Conservation (phyloP, 2,329 filamentous ascomycete species). For the Alternaria dauci region DNA sequence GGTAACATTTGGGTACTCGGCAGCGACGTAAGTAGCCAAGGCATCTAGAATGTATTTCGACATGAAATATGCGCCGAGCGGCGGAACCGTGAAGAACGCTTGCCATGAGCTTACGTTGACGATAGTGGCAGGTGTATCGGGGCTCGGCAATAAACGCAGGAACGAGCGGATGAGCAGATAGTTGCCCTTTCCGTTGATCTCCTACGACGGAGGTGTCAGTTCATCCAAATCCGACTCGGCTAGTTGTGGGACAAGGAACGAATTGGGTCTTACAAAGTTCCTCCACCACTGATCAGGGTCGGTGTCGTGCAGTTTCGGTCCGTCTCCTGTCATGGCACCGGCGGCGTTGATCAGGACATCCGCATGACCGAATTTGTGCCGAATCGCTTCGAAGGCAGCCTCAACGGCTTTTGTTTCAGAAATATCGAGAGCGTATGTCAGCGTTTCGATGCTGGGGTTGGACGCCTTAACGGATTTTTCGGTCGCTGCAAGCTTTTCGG, state of each 20-base stretch:
- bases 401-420: conserved; percentile 28
- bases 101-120: conserved; percentile 22
- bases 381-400: conserved; percentile 22
- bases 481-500: conserved; percentile 31
- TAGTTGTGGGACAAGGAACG: not conserved
- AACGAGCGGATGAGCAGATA: conserved; percentile 45
- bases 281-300: conserved; percentile 29
- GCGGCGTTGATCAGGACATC: conserved; percentile 32
- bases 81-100: conserved; percentile 19
- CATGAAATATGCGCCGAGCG: conserved; percentile 20
- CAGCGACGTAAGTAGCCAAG: conserved; percentile 23
- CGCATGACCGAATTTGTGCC: conserved; percentile 26
- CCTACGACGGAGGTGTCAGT: conserved; percentile 25
- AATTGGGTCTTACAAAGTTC: conserved; percentile 24
- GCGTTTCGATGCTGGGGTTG: conserved; percentile 41
- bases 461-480: conserved; percentile 37
- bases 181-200: conserved; percentile 46
- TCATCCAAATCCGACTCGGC: not conserved
- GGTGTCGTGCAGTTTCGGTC: conserved; percentile 25
- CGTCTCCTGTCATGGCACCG: conserved; percentile 18
- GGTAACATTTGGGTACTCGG: conserved; percentile 26
- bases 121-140: conserved; percentile 32
- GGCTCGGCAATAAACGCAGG: conserved; percentile 27
- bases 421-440: conserved; percentile 42
- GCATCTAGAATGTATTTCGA: conserved; percentile 22